Percentiles rank a stretch among this genome's conserved stretches.
These are phyloP conservation scores for Penicillium daleae DNA, from an alignment of 495 filamentous ascomycete genomes.

Conservation along the genomic window DNA sequence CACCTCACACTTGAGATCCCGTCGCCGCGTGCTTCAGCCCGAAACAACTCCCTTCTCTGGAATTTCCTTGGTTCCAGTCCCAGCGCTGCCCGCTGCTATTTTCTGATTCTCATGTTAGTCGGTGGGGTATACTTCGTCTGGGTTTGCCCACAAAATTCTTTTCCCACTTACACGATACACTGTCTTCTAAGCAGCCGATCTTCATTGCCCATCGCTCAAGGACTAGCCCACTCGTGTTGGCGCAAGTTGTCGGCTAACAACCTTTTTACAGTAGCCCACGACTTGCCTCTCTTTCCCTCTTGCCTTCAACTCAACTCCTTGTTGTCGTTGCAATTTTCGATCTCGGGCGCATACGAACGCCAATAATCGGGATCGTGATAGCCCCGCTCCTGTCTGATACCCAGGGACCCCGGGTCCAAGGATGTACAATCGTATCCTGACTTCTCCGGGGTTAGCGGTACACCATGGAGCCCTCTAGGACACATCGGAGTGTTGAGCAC, in stretches of 20 bases:
- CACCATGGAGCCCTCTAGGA: conserved; percentile 22
- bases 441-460: conserved; percentile 9
- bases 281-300: not conserved
- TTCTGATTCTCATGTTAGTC: conserved; percentile 2
- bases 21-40: conserved; percentile 3
- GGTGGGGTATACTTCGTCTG: conserved; percentile 11
- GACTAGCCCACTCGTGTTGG: conserved; percentile 8
- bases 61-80: conserved; percentile 8
- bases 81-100: conserved; percentile 10
- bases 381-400: conserved; percentile 24
- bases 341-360: not conserved
- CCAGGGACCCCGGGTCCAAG: conserved; percentile 28
- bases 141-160: conserved; percentile 16
- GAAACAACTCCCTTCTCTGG: conserved; percentile 4
- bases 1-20: conserved; percentile 21
- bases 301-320: not conserved
- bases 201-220: conserved; percentile 10
- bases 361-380: not conserved
- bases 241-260: conserved; percentile 3
- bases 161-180: not conserved
- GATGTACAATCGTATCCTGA: conserved; percentile 23
- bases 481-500: conserved; percentile 18
- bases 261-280: not conserved
- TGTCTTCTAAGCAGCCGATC: not conserved
- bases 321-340: not conserved